A percentile compares a stretch with the other conserved stretches of the same genome.
These are phyloP conservation scores for Clarireedia hainanense DNA, from an alignment of 2,329 filamentous ascomycete genomes.

Conservation along the genomic window DNA sequence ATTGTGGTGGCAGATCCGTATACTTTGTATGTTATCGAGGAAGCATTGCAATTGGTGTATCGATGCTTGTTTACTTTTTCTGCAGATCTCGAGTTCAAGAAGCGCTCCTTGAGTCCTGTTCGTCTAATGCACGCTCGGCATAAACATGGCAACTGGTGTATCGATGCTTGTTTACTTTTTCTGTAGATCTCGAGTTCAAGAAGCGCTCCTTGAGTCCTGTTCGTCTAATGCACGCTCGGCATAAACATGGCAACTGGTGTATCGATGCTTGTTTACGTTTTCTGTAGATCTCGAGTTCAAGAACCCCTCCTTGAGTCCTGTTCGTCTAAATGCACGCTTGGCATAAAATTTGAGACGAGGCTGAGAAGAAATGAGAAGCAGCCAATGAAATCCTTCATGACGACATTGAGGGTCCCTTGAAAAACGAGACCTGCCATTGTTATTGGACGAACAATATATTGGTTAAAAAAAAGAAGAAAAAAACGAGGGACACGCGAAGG, in stretches of 20 bases:
- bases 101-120: not conserved
- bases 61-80: too few relatives aligned
- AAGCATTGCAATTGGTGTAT: conserved; percentile 5
- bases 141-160: conserved; percentile 12
- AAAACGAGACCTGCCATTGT: too few relatives aligned
- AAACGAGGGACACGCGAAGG: too few relatives aligned
- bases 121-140: conserved; percentile 20
- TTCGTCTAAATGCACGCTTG: conserved; percentile 16
- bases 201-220: not conserved
- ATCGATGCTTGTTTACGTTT: too few relatives aligned
- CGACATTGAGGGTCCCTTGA: too few relatives aligned
- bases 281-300: too few relatives aligned
- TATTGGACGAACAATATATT: too few relatives aligned
- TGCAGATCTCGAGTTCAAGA: too few relatives aligned
- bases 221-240: conserved; percentile 14
- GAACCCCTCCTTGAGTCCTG: not conserved
- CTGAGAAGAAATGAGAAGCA: conserved; percentile 17
- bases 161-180: too few relatives aligned
- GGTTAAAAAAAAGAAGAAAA: too few relatives aligned
- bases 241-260: too few relatives aligned
- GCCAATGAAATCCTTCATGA: not conserved
- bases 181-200: too few relatives aligned
- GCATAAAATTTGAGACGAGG: conserved; percentile 15
- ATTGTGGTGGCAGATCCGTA: conserved; percentile 11
- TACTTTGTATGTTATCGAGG: conserved; percentile 10